A percentile compares a stretch with the other conserved stretches of the same genome.
Conservation (phyloP, 805 yeast species). For the Metschnikowia lochheadii region DNA sequence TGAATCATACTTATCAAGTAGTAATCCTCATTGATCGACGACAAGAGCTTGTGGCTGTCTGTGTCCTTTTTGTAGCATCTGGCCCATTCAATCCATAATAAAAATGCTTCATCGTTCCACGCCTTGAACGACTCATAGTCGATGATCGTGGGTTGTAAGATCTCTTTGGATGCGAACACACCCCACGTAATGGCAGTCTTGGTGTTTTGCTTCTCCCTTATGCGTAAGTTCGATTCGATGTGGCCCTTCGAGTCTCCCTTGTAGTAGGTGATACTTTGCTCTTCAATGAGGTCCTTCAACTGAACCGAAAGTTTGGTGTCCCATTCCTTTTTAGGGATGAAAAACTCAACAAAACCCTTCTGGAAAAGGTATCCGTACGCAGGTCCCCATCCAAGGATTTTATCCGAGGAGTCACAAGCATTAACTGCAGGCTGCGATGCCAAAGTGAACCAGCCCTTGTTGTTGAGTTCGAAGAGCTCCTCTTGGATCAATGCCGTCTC, state of each 20-base stretch:
- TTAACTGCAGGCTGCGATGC: conserved; percentile 96
- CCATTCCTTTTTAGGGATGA: conserved; percentile 75
- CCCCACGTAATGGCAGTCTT: conserved; percentile 97
- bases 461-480: conserved; percentile 75
- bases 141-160: conserved; percentile 86
- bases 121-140: conserved; percentile 91
- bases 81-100: conserved; percentile 91
- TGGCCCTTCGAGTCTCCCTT: conserved; percentile 59
- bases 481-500: conserved; percentile 94
- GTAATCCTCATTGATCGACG: conserved; percentile 56
- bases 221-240: conserved; percentile 58
- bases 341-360: conserved; percentile 83
- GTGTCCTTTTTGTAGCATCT: conserved; percentile 62
- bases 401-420: conserved; percentile 73
- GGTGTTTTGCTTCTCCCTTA: conserved; percentile 30
- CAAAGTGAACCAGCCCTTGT: conserved; percentile 73
- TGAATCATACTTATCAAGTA: conserved; percentile 81
- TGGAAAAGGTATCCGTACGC: conserved; percentile 83
- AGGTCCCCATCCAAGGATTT: conserved; percentile 98
- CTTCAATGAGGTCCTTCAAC: conserved; percentile 34
- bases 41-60: conserved; percentile 57
- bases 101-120: conserved; percentile 94
- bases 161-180: conserved; percentile 85
- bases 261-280: conserved; percentile 65
- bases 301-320: conserved; percentile 47